Evolutionary conservation across 108 stramenopile species (phyloP).

Genomic region (Conticribra weissflogii): DNA sequence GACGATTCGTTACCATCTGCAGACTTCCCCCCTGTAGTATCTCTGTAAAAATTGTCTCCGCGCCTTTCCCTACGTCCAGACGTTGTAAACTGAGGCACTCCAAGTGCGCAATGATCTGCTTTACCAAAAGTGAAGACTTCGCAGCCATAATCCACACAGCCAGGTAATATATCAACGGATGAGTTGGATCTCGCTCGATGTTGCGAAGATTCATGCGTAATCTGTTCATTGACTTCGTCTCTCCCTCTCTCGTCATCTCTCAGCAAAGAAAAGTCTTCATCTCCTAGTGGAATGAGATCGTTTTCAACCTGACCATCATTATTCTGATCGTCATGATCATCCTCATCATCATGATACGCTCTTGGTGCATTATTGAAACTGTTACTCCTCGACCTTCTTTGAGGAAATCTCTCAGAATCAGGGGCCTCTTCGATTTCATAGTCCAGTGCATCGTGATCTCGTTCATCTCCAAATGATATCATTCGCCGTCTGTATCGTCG

Average conservation of each 20-base stretch:
- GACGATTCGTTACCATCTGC: slow-evolving; percentile 1
- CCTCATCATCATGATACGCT: slow-evolving; percentile 19
- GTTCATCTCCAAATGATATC: slow-evolving; percentile 44
- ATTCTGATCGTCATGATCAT: slow-evolving; percentile 22
- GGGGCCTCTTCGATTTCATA: slow-evolving; percentile 23
- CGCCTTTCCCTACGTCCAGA: slow-evolving; percentile 9
- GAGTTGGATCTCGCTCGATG: neutral
- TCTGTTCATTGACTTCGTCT: slow-evolving; percentile 4
- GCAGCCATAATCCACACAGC: slow-evolving; percentile 35
- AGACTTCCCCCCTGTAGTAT: slow-evolving; percentile 6
- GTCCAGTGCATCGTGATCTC: slow-evolving; percentile 33
- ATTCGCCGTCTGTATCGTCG: slow-evolving; percentile 18
- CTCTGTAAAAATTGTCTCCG: slow-evolving; percentile 8
- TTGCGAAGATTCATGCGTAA: neutral
- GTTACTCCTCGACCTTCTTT: slow-evolving; percentile 15
- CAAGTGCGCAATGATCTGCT: slow-evolving; percentile 74
- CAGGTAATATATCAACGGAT: slow-evolving; percentile 6
- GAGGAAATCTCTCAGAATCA: neutral
- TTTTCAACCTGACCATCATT: slow-evolving; percentile 9
- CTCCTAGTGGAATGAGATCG: slow-evolving; percentile 25
- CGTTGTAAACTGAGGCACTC: slow-evolving; percentile 49
- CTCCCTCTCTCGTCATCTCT: neutral
- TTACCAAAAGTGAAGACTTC: slow-evolving; percentile 76
- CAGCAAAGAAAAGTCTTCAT: slow-evolving; percentile 31
- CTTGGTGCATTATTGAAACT: slow-evolving; percentile 27